Percentiles rank a stretch among this genome's conserved stretches.
phyloP scores from a whole-genome alignment of 352 stramenopile species.

The Pelagophyceae sp. region DNA sequence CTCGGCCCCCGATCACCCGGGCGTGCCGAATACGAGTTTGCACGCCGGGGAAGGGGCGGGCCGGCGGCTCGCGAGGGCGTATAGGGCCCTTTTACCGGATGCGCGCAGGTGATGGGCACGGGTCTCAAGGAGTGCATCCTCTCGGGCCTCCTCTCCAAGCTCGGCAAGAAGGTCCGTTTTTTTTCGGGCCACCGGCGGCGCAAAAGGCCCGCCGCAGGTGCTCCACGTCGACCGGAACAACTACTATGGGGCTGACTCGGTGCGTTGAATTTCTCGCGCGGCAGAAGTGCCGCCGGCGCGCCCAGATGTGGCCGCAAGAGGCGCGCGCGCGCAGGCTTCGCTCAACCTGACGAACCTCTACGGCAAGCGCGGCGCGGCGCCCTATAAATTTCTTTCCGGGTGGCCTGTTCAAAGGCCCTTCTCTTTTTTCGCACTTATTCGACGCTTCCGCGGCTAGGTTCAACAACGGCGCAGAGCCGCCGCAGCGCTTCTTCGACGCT shows the following conservation, averaged over 20 bases:
- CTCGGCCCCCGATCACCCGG: too few species aligned
- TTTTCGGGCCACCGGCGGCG: too few species aligned
- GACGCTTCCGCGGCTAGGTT: slow-evolving; percentile 54
- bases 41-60: too few species aligned
- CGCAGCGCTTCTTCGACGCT: slow-evolving; percentile 37
- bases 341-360: slow-evolving; percentile 97
- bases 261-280: not conserved
- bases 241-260: slow-evolving; percentile 93
- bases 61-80: too few species aligned
- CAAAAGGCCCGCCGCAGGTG: too few species aligned
- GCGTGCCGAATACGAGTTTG: too few species aligned
- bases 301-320: not conserved
- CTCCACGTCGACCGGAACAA: slow-evolving; percentile 93
- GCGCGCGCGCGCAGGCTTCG: slow-evolving; percentile 54
- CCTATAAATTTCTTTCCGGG: not conserved
- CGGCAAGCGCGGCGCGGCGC: slow-evolving; percentile 62
- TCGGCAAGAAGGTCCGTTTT: slow-evolving; percentile 88
- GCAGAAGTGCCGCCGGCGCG: not conserved
- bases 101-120: slow-evolving; percentile 96
- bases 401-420: too few species aligned
- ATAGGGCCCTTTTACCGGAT: too few species aligned
- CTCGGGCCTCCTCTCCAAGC: slow-evolving; percentile 83
- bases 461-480: slow-evolving; percentile 47
- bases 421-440: slow-evolving; percentile 30
- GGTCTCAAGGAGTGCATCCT: slow-evolving; percentile 99